Evolutionary conservation across 345 rosid genomes (phyloP).

Genomic region (Citropsis articulata): DNA sequence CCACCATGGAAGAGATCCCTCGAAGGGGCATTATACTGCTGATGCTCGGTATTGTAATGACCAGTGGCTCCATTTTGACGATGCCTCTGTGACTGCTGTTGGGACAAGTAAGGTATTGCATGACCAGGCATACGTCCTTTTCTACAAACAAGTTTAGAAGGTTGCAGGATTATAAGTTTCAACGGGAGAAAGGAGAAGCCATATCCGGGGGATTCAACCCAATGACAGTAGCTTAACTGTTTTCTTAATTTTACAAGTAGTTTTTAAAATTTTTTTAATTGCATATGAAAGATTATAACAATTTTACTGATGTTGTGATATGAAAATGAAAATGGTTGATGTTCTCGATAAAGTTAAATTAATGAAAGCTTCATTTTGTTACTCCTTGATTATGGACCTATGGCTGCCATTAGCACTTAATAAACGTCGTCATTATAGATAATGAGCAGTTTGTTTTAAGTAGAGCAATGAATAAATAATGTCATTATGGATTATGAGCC

Average conservation of each 20-base stretch:
- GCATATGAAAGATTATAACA: not conserved
- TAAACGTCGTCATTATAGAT: no score
- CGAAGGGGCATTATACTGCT: constrained; percentile 91
- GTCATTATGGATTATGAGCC: not conserved
- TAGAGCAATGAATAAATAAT: not conserved
- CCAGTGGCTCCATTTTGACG: constrained; percentile 87
- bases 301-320: not conserved
- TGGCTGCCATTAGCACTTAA: not conserved
- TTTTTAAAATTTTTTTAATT: not conserved
- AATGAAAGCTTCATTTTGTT: not conserved
- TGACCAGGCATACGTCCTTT: constrained; percentile 90
- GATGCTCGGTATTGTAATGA: constrained; percentile 63
- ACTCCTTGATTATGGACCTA: not conserved
- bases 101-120: constrained; percentile 71
- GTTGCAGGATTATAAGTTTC: not conserved
- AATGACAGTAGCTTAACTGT: not conserved
- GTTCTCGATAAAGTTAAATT: not conserved
- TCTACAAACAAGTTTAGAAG: constrained; percentile 73
- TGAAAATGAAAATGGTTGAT: constrained; percentile 3
- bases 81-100: constrained; percentile 70
- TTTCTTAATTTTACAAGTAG: not conserved
- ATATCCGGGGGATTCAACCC: not conserved
- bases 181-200: not conserved
- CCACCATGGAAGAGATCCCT: constrained; percentile 91
- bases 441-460: no score